These are phyloP conservation scores for Albizia julibrissin DNA, from an alignment of 306 rosid genomes.

Conservation along the genomic window DNA sequence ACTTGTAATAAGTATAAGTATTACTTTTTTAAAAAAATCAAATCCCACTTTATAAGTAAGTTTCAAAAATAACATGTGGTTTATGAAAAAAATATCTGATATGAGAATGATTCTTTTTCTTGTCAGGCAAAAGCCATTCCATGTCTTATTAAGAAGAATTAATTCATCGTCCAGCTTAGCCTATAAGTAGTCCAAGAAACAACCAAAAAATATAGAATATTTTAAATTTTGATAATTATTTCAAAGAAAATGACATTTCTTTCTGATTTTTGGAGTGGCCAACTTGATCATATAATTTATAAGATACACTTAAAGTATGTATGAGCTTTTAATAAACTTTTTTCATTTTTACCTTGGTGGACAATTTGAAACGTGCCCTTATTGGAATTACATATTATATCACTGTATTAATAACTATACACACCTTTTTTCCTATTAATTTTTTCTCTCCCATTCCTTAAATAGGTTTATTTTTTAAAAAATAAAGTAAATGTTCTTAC, in stretches of 20 bases:
- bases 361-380: no score
- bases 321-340: no score
- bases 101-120: neutral
- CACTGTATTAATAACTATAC: no score
- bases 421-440: no score
- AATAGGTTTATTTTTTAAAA: no score
- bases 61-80: neutral
- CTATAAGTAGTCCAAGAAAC: constrained; percentile 30
- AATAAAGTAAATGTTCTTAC: no score
- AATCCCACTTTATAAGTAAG: neutral
- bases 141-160: constrained; percentile 3
- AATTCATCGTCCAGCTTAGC: constrained; percentile 31
- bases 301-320: no score
- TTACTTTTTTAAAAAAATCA: neutral
- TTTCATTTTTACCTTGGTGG: no score
- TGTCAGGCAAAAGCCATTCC: neutral
- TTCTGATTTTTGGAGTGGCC: neutral
- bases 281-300: no score
- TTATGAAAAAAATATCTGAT: neutral
- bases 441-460: no score
- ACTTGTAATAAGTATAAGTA: neutral
- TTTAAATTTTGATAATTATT: constrained; percentile 15
- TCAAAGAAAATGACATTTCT: constrained; percentile 34
- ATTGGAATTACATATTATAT: no score
- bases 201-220: neutral